Percentiles rank a stretch among this genome's conserved stretches.
Conservation (phyloP, 2,329 filamentous ascomycete genomes). For the Verticillium albo-atrum region DNA sequence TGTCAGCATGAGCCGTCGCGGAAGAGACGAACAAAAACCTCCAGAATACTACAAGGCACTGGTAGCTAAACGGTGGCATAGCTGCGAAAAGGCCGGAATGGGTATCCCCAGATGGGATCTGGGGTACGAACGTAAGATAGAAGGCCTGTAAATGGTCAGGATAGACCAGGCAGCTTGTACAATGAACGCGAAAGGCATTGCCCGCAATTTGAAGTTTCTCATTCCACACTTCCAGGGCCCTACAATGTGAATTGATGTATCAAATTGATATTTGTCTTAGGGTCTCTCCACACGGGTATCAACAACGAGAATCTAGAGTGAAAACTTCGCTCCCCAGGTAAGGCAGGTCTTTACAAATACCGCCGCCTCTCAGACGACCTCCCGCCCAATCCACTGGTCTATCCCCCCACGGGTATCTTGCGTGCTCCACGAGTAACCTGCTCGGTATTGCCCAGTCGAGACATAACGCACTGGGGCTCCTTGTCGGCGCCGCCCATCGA, state of each 20-base stretch:
- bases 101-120: no score
- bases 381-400: not conserved
- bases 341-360: not conserved
- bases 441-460: slow-evolving; percentile 56
- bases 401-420: slow-evolving; percentile 32
- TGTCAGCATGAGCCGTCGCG: no score
- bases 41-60: no score
- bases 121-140: not conserved
- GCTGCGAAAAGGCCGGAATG: no score
- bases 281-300: not conserved
- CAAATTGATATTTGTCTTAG: not conserved
- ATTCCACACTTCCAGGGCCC: no score
- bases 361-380: not conserved
- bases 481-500: slow-evolving; percentile 80
- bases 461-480: slow-evolving; percentile 81
- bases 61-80: no score
- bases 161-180: not conserved
- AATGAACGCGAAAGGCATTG: not conserved
- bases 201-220: not conserved
- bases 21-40: no score
- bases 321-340: not conserved
- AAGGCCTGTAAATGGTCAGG: not conserved
- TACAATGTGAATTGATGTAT: not conserved
- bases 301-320: not conserved
- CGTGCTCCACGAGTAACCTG: slow-evolving; percentile 52